A percentile compares a stretch with the other conserved stretches of the same genome.
These are phyloP conservation scores for Fusarium brachygibbosum DNA, from an alignment of 2,329 filamentous ascomycete species.

Conservation along the genomic window DNA sequence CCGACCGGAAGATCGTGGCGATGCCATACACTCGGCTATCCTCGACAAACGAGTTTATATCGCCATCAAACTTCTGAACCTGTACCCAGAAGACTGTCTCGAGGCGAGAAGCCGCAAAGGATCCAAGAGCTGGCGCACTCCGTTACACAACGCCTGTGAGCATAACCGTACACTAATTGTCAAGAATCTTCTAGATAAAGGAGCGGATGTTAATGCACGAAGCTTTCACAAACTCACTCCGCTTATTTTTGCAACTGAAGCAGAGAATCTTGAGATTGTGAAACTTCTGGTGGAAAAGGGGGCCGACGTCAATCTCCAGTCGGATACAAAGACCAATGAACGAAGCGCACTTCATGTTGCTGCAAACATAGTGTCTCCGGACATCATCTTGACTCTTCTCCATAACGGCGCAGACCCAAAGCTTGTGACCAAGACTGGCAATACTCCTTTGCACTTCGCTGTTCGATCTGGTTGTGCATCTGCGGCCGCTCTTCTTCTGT, in stretches of 20 bases:
- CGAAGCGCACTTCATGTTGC: conserved; percentile 19
- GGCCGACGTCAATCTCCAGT: conserved; percentile 26
- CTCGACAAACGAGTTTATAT: conserved; percentile 3
- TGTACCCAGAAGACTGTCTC: conserved; percentile 25
- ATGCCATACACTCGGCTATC: conserved; percentile 17
- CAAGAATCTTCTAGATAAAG: conserved; percentile 11
- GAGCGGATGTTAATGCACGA: conserved; percentile 22
- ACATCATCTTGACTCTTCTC: conserved; percentile 9
- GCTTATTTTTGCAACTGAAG: conserved; percentile 22
- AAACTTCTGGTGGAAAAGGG: conserved; percentile 12
- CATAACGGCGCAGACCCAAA: neutral
- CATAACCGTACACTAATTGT: neutral
- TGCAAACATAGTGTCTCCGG: conserved; percentile 4
- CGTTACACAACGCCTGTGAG: conserved; percentile 29
- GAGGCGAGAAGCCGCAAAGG: conserved; percentile 11
- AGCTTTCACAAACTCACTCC: conserved; percentile 10
- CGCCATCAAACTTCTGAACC: conserved; percentile 11
- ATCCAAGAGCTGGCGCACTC: conserved; percentile 20
- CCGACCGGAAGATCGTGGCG: conserved; percentile 3
- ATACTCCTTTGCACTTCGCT: conserved; percentile 28
- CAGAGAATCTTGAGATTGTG: conserved; percentile 14
- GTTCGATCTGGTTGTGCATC: conserved; percentile 11
- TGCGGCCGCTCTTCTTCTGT: conserved; percentile 19
- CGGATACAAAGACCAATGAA: conserved; percentile 1
- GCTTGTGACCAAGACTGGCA: neutral